These are phyloP conservation scores for Trypanosoma platydactyli DNA, from an alignment of 208 protist genomes.

Conservation along the genomic window DNA sequence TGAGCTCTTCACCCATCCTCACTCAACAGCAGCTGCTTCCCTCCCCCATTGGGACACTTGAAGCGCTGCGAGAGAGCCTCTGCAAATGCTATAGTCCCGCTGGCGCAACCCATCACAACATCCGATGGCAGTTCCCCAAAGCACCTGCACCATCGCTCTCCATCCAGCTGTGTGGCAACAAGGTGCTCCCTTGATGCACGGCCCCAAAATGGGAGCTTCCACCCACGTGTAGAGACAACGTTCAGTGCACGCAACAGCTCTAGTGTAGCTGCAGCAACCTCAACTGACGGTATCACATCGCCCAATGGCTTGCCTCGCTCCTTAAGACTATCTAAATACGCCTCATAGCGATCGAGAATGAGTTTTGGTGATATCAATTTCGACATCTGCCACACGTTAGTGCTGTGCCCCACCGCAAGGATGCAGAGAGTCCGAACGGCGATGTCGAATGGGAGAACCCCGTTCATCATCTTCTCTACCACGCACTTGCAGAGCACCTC, in stretches of 20 bases:
- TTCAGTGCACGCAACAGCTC: conserved; percentile 64
- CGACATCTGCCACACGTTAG: conserved; percentile 52
- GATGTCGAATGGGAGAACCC: conserved; percentile 82
- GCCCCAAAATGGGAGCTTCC: conserved; percentile 36
- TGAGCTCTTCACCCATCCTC: not conserved
- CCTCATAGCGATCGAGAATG: conserved; percentile 49
- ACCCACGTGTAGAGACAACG: conserved; percentile 34
- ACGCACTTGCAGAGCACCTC: conserved; percentile 50
- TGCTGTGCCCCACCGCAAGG: conserved; percentile 45
- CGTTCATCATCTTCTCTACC: conserved; percentile 68
- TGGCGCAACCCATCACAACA: not conserved
- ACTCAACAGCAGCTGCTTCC: not conserved
- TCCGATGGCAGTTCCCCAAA: conserved; percentile 23
- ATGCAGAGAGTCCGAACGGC: conserved; percentile 68
- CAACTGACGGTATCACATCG: conserved; percentile 33
- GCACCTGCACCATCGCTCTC: conserved; percentile 54
- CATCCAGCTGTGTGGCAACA: conserved; percentile 32
- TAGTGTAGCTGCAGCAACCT: conserved; percentile 65
- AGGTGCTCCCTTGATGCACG: conserved; percentile 36
- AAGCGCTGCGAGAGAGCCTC: conserved; percentile 12
- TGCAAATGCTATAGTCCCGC: conserved; percentile 10
- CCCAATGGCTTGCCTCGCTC: not conserved
- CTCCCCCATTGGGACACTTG: conserved; percentile 2
- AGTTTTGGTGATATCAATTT: conserved; percentile 29
- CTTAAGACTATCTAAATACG: conserved; percentile 37